Base-by-base conservation (phyloP, 306 rosid genomes). In the Datisca glomerata region DNA sequence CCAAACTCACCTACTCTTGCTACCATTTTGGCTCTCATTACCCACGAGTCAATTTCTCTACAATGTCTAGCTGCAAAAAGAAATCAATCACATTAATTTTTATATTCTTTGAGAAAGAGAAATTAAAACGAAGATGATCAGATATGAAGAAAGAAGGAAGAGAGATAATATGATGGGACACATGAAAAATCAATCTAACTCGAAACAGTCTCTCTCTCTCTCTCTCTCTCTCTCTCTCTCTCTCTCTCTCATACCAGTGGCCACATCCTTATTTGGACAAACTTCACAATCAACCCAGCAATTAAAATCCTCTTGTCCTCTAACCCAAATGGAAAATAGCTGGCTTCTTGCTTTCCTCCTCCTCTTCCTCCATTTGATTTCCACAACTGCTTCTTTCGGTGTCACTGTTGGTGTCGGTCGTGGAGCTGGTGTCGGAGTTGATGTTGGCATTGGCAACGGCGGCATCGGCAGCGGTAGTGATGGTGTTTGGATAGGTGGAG, bases 401-500 rank as follows among this genome's bases (percentile, higher is more conserved):
- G 45, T 50, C 10, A 29, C 9, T 16, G 45, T 50, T 21, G 18
- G 25, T 12, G 56, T n/a, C n/a, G n/a, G n/a, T n/a, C n/a, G n/a
- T n/a, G n/a, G n/a, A n/a, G n/a, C n/a, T n/a, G n/a, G n/a, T n/a
- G n/a, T 36, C 3, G 53, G 52, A 1, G 62, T 53, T 22, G 51
- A 56, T n/a, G 67, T 49, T 2, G 63, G 40, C 14, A 69, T 56
- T 5, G 59, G 60, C 1, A 64, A 40, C n/a, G 55, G 49, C 28
- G 49, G 53, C 4, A 56, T 43, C 10, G 53, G 57, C 22, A 56
- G 49, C 7, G 58, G 45, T 2, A 80, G 87, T 4, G 16, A 16
- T 9, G 23, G 34, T n/a, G 79, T 75, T 40, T 74, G 86, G 79
- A 64, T 73, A 45, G 96, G 89, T 0, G 94, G 85, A 15, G 45